These are phyloP conservation scores for Sporothrix pseudoabietina DNA, from an alignment of 2,329 filamentous ascomycete species.

Conservation along the genomic window DNA sequence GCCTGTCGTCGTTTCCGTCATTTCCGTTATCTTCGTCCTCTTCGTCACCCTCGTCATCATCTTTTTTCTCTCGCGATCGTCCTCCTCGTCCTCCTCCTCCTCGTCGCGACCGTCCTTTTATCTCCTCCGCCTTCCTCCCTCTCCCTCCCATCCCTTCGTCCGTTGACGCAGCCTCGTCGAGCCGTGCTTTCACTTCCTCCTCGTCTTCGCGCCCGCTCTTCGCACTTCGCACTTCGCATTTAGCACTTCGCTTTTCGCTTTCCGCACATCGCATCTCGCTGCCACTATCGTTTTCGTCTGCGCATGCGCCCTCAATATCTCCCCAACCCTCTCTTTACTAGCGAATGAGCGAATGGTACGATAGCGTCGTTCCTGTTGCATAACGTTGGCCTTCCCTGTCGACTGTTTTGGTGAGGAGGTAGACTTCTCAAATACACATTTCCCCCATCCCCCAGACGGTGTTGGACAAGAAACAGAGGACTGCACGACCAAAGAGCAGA, in stretches of 20 bases:
- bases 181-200: background rate
- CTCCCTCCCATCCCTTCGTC: slow-evolving; percentile 22
- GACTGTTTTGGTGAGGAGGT: slow-evolving; percentile 35
- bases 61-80: slow-evolving; percentile 28
- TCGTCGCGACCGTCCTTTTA: slow-evolving; percentile 36
- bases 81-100: slow-evolving; percentile 22
- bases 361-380: slow-evolving; percentile 29
- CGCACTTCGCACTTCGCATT: background rate
- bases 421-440: background rate
- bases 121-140: background rate
- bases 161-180: background rate
- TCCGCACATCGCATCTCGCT: background rate
- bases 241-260: background rate
- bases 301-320: background rate
- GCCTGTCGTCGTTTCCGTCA: background rate
- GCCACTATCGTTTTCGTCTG: background rate
- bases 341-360: slow-evolving; percentile 25
- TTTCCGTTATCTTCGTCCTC: slow-evolving; percentile 36
- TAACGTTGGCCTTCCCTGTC: slow-evolving; percentile 32
- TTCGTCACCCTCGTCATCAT: slow-evolving; percentile 32
- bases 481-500: background rate
- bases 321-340: slow-evolving; percentile 2
- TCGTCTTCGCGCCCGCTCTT: slow-evolving; percentile 20
- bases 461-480: background rate
- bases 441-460: background rate